These are phyloP conservation scores for Populus pruinosa DNA, from an alignment of 345 rosid species.

Conservation along the genomic window DNA sequence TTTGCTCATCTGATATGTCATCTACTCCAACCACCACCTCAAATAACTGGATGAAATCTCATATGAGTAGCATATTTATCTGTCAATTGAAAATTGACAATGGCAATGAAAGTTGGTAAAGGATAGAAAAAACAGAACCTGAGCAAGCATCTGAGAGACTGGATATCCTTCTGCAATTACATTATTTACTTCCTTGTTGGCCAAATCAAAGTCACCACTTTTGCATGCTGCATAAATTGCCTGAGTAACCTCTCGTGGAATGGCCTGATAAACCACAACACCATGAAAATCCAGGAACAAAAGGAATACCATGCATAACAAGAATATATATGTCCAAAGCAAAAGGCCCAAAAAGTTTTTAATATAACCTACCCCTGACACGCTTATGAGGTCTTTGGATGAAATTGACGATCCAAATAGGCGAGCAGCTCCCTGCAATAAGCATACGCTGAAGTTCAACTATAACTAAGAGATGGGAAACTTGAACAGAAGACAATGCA, in stretches of 20 bases:
- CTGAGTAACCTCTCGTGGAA: constrained; percentile 62
- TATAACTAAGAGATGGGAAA: background rate
- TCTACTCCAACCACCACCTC: constrained; percentile 62
- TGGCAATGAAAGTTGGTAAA: background rate
- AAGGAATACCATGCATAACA: background rate
- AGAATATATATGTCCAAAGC: background rate
- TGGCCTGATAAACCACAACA: constrained; percentile 41
- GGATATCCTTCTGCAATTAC: constrained; percentile 89
- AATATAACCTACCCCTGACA: constrained; percentile 75
- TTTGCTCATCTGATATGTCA: constrained; percentile 78
- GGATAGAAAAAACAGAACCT: constrained; percentile 39
- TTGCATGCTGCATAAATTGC: constrained; percentile 66
- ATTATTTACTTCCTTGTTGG: constrained; percentile 75
- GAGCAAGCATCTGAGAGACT: constrained; percentile 78
- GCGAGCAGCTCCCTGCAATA: constrained; percentile 89
- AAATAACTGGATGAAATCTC: constrained; percentile 51
- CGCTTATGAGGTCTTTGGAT: constrained; percentile 64
- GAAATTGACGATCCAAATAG: constrained; percentile 86
- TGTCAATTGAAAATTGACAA: background rate
- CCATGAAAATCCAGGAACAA: background rate
- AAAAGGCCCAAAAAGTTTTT: background rate
- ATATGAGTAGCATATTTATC: constrained; percentile 12
- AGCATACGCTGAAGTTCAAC: constrained; percentile 2
- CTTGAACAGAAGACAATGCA: background rate
- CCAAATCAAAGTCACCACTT: constrained; percentile 84